Base-by-base conservation (phyloP, 768 basidiomycete genomes). In the Lanmaoa pseudosensibilis region DNA sequence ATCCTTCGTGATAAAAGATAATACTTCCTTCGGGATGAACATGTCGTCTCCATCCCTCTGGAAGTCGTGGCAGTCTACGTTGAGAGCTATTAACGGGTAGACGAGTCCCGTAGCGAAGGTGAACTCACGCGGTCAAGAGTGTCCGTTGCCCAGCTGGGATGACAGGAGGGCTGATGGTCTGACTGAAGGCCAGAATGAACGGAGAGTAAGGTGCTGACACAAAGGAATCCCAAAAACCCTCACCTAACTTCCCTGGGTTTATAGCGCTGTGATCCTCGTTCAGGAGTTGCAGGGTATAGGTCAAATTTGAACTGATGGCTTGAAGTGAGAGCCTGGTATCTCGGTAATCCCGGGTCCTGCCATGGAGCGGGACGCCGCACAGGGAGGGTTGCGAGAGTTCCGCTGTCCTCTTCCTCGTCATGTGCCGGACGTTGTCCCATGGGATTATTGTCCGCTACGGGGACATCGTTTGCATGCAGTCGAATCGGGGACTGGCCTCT, bases 21-120 rank as follows among this genome's bases (percentile, higher is more conserved):
- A 32, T 16, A 6, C 21, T 38, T 10, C 60, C 61, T 62, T 63
- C 60, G 1, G 60, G 61, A 33, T 61, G 60, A 18, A 61, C 39
- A 40, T 58, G 36, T 9, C 61, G 39, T 6, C 23, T 57, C 63
- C 52, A 64, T 21, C 49, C 49, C 2, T 48, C 34, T 3, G 38
- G 21, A 36, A 44, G 45, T 18, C 0, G 1, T 0, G 47, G 48
- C n/a, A 52, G 19, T 45, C 62, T 63, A 15, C 38, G 21, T 50
- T 16, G 37, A 11, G 16, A 18, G 27, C 1, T 25, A 10, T 51
- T 13, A 33, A 30, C n/a, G n/a, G 1, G 8, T 4, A 18, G 11
- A 44, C 1, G 3, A 2, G 7, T 21, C 7, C 12, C 33, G 16
- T 2, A 44, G 2, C 34, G n/a, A 8, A 33, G 23, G 9, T 23